Evolutionary conservation across 129 eudicot genomes (phyloP), one percentile per base, ranked within the genome.

Genomic region (Cynara cardunculus): DNA sequence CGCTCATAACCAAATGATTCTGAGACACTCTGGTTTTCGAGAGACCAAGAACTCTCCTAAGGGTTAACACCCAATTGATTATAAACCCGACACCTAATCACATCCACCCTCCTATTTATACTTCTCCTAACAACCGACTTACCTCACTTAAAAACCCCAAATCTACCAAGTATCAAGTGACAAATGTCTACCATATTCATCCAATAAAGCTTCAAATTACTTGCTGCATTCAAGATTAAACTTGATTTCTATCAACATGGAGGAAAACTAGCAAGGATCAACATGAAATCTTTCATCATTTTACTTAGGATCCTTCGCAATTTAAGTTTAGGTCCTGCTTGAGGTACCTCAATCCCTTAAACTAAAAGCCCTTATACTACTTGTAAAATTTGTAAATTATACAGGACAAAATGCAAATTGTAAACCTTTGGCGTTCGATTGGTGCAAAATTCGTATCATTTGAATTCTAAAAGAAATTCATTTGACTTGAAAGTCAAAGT

Each of bases 401-500:
- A 7, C 64, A 53, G 64, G 64, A 18, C 22, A 53, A 18, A 53
- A 24, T 53, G 24, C 64, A 53, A 53, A 53, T 53, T 49, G 62
- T 37, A 37, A 37, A 37, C 44, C 9, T 37, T 37, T 37, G 62
- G 14, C 1, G 62, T 49, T 49, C 16, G 7, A 16, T 49, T 62
- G 69, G 69, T 35, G 53, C 2, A 72, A 44, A 18, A 39, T 62
- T 62, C 1, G 4, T 53, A 53, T n/a, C 53, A 35, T 72, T 34
- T n/a, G 27, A 11, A 34, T 16, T 21, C 21, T 72, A 12, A 75
- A 59, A 22, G 35, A 8, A 56, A 7, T n/a, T 61, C 14, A 28
- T 32, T 31, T 16, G 25, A 64, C 46, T 75, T 12, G 72, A n/a
- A 73, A 73, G 27, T 74, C 72, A 37, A 77, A 77, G 64, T 24